These are phyloP conservation scores for Gremmenia infestans DNA, from an alignment of 2,329 filamentous ascomycete species.

Conservation along the genomic window DNA sequence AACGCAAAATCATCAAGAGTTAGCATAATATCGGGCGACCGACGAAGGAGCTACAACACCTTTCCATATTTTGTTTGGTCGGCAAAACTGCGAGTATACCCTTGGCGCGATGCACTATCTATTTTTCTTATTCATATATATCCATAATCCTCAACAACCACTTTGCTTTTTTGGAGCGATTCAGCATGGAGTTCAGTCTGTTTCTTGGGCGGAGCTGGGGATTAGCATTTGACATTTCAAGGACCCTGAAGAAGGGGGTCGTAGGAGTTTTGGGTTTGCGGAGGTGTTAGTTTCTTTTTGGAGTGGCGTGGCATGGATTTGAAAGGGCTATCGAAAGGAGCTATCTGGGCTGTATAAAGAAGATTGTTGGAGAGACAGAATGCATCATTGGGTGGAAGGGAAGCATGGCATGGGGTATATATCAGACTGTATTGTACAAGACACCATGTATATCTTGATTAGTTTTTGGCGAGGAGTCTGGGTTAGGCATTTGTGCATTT, in stretches of 20 bases:
- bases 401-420: slow-evolving; percentile 1
- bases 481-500: background rate
- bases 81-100: slow-evolving; percentile 7
- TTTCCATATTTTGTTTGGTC: background rate
- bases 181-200: slow-evolving; percentile 7
- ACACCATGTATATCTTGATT: slow-evolving; percentile 5
- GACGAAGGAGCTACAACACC: background rate
- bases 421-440: slow-evolving; percentile 15
- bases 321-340: background rate
- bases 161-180: slow-evolving; percentile 1
- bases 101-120: slow-evolving; percentile 8
- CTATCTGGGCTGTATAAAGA: background rate
- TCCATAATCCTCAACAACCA: background rate
- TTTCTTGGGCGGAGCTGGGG: background rate
- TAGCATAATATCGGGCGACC: slow-evolving; percentile 5
- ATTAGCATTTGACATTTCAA: background rate
- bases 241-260: background rate
- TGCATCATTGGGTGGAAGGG: background rate
- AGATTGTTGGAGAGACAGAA: background rate
- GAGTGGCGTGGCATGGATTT: slow-evolving; percentile 16
- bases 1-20: background rate
- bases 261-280: slow-evolving; percentile 9
- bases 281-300: slow-evolving; percentile 10
- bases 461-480: background rate
- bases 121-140: background rate